Evolutionary conservation across 257 asterid species (phyloP), one percentile per base, ranked within the genome.

Genomic region (Prunella vulgaris): DNA sequence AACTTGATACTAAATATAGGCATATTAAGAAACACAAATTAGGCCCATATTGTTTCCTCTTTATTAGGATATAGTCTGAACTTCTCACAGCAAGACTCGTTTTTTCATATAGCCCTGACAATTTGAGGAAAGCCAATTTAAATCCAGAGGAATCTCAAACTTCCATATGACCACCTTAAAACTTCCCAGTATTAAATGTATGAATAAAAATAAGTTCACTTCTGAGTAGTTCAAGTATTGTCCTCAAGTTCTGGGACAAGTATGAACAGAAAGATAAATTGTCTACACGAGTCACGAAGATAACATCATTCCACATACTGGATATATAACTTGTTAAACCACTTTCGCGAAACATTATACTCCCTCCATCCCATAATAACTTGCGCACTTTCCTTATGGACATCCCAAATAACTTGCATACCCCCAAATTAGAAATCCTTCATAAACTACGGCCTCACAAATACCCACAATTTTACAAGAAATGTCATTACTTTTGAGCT

Each of bases 21-120:
- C 30, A 58, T 68, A 57, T 51, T 48, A 35, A 64, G 48, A 66
- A 59, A 66, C 49, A 30, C 59, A 32, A 58, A 66, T 12, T 32
- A 68, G 64, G 48, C 75, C 68, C 56, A 21, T 25, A 65, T 53
- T 20, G 42, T 60, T 64, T 58, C 24, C 62, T 64, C 62, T 30
- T 42, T 48, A 44, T n/a, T 57, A 56, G 62, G 58, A 54, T 44
- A 53, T 37, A 12, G 51, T 68, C 59, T 70, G 51, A 63, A 71
- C 17, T 57, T 62, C 54, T 5, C 15, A 46, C 27, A 35, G 27
- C 57, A 25, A 61, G 28, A 25, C 18, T 5, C 54, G 37, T 30
- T 53, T 40, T n/a, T 6, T 4, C 10, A 9, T 30, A 24, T 54
- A 56, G 42, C 32, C 68, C 63, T 30, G 54, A 27, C 13, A 70